Evolutionary conservation across 768 basidiomycete species (phyloP).

Genomic region (Macrocybe gigantea): DNA sequence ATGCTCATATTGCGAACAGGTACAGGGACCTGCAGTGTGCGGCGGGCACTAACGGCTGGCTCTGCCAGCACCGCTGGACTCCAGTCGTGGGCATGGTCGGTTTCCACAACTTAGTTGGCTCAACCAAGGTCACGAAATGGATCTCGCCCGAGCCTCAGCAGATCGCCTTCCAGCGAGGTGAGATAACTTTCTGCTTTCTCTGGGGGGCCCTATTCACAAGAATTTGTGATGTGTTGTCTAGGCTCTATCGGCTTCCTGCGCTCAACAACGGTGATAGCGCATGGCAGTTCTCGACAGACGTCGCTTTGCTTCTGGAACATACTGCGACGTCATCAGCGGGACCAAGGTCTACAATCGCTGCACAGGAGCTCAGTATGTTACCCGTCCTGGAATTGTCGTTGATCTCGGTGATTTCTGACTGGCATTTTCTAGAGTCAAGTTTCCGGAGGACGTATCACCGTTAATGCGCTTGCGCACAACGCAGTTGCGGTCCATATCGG

Average conservation of each 20-base stretch:
- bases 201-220: neutral
- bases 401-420: neutral
- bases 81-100: constrained; percentile 58
- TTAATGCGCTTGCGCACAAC: constrained; percentile 42
- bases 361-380: constrained; percentile 41
- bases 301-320: constrained; percentile 44
- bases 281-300: constrained; percentile 53
- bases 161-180: constrained; percentile 65
- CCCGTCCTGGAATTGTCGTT: neutral
- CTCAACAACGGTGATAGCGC: constrained; percentile 58
- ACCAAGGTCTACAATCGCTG: constrained; percentile 33
- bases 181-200: constrained; percentile 5
- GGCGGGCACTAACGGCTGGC: constrained; percentile 51
- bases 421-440: constrained; percentile 36
- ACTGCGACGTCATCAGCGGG: constrained; percentile 66
- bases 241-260: constrained; percentile 51
- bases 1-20: constrained; percentile 17
- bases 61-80: constrained; percentile 60
- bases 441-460: constrained; percentile 42
- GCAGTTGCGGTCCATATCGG: constrained; percentile 55
- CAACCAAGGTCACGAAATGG: constrained; percentile 48
- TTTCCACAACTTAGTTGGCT: constrained; percentile 55
- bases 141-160: constrained; percentile 49
- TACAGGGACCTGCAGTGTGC: constrained; percentile 42
- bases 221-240: constrained; percentile 11